phyloP scores from a whole-genome alignment of 176 grass and related monocot genomes.

The Bolboschoenus planiculmis region DNA sequence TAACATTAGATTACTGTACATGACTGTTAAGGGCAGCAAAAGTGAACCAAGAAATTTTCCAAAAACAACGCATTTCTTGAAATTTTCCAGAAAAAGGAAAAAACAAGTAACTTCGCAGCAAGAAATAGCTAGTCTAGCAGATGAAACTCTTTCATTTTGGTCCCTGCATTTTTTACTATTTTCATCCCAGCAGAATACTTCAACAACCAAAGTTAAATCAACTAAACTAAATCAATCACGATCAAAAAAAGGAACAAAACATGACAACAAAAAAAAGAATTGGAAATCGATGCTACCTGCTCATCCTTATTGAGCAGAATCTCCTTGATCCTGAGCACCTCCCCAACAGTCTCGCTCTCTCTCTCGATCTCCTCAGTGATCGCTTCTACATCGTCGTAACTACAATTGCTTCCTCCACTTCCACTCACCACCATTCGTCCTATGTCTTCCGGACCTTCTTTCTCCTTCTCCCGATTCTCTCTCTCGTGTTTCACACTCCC shows the following conservation, averaged over 20 bases:
- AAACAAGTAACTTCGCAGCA: not conserved
- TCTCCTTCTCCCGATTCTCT: conserved; percentile 49
- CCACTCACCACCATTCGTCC: conserved; percentile 61
- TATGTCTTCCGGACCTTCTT: conserved; percentile 26
- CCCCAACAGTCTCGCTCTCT: conserved; percentile 45
- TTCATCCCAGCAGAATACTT: not conserved
- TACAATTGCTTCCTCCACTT: conserved; percentile 50
- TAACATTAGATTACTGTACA: not conserved
- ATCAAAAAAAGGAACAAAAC: not conserved
- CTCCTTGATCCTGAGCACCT: conserved; percentile 80
- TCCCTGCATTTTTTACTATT: conserved; percentile 15
- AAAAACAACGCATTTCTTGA: not conserved
- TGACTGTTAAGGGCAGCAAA: not conserved
- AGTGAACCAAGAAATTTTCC: not conserved
- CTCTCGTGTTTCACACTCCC: conserved; percentile 64
- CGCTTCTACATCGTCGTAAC: conserved; percentile 51
- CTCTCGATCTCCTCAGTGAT: conserved; percentile 59
- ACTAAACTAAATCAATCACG: not conserved
- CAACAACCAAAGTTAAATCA: not conserved
- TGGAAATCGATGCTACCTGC: conserved; percentile 33
- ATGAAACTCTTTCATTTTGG: not conserved
- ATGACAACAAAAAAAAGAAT: not conserved
- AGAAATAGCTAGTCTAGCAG: conserved; percentile 6
- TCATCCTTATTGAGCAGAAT: conserved; percentile 41
- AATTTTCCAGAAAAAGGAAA: conserved; percentile 20